A percentile compares a stretch with the other conserved stretches of the same genome.
Conservation (phyloP, 352 stramenopile genomes). For the Pythium angustatum region DNA sequence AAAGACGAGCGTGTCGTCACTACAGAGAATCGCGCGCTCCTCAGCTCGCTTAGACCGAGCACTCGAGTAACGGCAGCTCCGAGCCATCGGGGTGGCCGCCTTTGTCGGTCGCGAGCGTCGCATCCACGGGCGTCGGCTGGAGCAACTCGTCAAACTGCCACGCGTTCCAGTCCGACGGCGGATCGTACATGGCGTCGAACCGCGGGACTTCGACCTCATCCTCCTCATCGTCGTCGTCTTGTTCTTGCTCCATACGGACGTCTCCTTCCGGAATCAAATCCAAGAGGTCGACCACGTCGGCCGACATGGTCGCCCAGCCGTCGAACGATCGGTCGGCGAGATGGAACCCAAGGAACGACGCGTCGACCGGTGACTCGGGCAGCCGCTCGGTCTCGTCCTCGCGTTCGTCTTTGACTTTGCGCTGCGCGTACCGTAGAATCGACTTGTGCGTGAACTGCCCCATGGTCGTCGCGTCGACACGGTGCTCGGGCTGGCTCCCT, state of each 20-base stretch:
- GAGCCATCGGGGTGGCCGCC: slow-evolving; percentile 23
- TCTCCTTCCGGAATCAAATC: slow-evolving; percentile 18
- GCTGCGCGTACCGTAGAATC: slow-evolving; percentile 21
- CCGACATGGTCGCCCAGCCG: slow-evolving; percentile 13
- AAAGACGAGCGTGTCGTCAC: no score
- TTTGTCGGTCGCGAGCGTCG: slow-evolving; percentile 16
- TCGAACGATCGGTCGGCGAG: slow-evolving; percentile 9
- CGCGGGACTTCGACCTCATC: slow-evolving; percentile 9
- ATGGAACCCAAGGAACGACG: slow-evolving; percentile 18
- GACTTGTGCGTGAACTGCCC: slow-evolving; percentile 26
- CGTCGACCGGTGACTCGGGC: slow-evolving; percentile 15
- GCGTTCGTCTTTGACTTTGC: slow-evolving; percentile 65
- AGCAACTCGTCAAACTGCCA: slow-evolving; percentile 29
- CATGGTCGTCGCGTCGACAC: slow-evolving; percentile 17
- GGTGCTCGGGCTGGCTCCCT: slow-evolving; percentile 27
- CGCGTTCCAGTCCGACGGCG: slow-evolving; percentile 23
- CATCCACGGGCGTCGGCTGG: slow-evolving; percentile 20
- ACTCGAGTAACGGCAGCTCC: slow-evolving; percentile 26
- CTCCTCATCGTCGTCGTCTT: slow-evolving; percentile 6
- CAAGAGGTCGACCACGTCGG: slow-evolving; percentile 16
- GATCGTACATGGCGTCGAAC: slow-evolving; percentile 19
- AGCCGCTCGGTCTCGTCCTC: no score
- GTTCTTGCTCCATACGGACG: not conserved
- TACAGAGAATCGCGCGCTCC: no score
- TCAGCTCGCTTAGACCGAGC: slow-evolving; percentile 17